Conservation (phyloP, 306 rosid genomes). For the Fagus sylvatica region DNA sequence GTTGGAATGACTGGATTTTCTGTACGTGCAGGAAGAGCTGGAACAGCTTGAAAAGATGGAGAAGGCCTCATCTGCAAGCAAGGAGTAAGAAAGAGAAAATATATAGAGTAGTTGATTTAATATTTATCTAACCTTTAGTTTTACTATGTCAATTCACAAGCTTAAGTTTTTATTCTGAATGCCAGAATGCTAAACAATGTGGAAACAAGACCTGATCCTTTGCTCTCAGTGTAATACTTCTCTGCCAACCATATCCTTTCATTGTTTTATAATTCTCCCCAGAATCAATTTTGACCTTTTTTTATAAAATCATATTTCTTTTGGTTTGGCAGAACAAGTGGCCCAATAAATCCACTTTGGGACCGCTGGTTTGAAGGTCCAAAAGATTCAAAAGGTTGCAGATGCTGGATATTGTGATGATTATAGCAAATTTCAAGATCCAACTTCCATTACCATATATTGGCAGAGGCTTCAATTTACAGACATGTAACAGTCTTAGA, state of each 20-base stretch:
- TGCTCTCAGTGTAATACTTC: slow-evolving; percentile 71
- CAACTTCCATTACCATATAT: background rate
- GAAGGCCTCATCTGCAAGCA: slow-evolving; percentile 76
- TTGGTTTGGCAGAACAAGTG: slow-evolving; percentile 57
- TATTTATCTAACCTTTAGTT: slow-evolving; percentile 13
- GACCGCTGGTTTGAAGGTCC: slow-evolving; percentile 98
- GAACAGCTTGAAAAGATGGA: slow-evolving; percentile 79
- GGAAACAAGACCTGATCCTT: slow-evolving; percentile 86
- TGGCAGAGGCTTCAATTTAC: slow-evolving; percentile 31
- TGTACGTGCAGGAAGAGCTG: slow-evolving; percentile 68
- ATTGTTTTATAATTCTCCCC: background rate
- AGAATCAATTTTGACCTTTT: background rate
- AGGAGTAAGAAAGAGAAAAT: slow-evolving; percentile 61
- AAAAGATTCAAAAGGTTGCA: slow-evolving; percentile 80
- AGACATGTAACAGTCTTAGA: slow-evolving; percentile 17
- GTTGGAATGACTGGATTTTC: background rate
- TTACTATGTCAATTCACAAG: slow-evolving; percentile 5
- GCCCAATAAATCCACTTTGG: slow-evolving; percentile 79
- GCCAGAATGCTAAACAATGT: slow-evolving; percentile 72
- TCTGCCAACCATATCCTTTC: background rate
- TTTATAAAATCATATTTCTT: slow-evolving; percentile 18
- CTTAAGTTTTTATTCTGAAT: slow-evolving; percentile 26
- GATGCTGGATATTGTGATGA: slow-evolving; percentile 85
- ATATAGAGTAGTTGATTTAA: slow-evolving; percentile 1
- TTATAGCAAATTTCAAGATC: slow-evolving; percentile 14